These are phyloP conservation scores for Suillus placidus DNA, from an alignment of 768 basidiomycete species.

Conservation along the genomic window DNA sequence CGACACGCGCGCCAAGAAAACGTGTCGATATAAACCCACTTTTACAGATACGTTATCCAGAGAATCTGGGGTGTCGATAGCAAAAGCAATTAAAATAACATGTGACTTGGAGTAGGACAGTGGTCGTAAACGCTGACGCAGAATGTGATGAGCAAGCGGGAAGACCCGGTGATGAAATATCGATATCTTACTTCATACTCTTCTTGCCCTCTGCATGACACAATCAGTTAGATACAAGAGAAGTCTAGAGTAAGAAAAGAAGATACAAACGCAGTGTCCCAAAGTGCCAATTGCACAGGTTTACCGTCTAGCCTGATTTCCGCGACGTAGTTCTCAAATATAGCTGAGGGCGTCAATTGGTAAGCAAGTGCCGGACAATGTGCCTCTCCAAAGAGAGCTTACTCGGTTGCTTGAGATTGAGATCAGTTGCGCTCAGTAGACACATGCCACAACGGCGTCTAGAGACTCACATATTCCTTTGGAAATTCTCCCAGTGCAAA, in stretches of 20 bases:
- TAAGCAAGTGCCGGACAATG: conserved; percentile 4
- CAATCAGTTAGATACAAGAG: conserved; percentile 10
- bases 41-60: conserved; percentile 94
- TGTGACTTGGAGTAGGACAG: conserved; percentile 98
- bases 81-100: conserved; percentile 96
- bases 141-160: conserved; percentile 10
- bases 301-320: conserved; percentile 98
- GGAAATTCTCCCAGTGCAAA: conserved; percentile 96
- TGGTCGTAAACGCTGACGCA: conserved; percentile 79
- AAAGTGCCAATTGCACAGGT: conserved; percentile 93
- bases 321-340: conserved; percentile 98
- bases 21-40: conserved; percentile 45
- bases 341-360: conserved; percentile 56
- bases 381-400: conserved; percentile 19
- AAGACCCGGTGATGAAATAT: not conserved
- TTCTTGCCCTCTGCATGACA: conserved; percentile 82
- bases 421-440: conserved; percentile 13
- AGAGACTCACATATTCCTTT: conserved; percentile 83
- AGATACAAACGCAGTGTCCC: conserved; percentile 95
- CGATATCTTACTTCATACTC: conserved; percentile 82
- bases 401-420: conserved; percentile 49
- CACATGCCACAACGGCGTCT: conserved; percentile 11
- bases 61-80: conserved; percentile 95
- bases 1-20: conserved; percentile 14
- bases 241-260: conserved; percentile 6